Percentiles rank a stretch among this genome's conserved stretches.
phyloP scores from a whole-genome alignment of 345 rosid species.

The Gossypium australe region DNA sequence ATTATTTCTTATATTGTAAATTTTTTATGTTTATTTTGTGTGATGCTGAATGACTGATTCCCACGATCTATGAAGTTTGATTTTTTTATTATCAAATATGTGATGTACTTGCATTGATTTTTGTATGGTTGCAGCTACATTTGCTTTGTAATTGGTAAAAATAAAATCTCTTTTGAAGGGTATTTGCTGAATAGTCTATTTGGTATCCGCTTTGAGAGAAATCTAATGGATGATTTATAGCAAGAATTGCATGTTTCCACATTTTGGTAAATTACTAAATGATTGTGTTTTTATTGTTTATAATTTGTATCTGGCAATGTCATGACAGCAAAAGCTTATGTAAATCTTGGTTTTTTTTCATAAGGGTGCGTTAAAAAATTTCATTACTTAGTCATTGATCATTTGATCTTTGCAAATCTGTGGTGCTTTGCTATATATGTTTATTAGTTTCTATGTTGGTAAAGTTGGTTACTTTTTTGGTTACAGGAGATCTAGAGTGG shows the following conservation, averaged over 20 bases:
- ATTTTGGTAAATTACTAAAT: not conserved
- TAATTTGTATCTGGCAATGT: conserved; percentile 5
- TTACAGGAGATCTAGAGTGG: conserved; percentile 39
- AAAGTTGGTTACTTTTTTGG: conserved; percentile 14
- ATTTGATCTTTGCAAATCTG: conserved; percentile 9
- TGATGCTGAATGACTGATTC: conserved; percentile 2
- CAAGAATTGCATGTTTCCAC: not conserved
- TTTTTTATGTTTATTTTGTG: conserved; percentile 3
- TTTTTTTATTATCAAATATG: conserved; percentile 12
- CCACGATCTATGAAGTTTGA: conserved; percentile 3
- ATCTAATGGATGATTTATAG: conserved; percentile 1
- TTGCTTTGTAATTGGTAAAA: conserved; percentile 17
- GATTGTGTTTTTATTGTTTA: conserved; percentile 7
- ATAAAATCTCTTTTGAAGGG: not conserved
- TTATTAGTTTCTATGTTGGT: conserved; percentile 10
- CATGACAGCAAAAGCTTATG: not conserved
- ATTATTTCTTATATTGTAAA: not conserved
- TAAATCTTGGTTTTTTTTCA: conserved; percentile 11
- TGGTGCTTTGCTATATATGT: not conserved
- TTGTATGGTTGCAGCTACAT: conserved; percentile 23
- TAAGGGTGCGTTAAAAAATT: not conserved
- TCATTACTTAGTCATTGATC: conserved; percentile 7
- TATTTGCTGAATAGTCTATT: conserved; percentile 15
- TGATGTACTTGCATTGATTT: conserved; percentile 15
- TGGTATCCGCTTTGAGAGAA: conserved; percentile 7